Conservation (phyloP, 495 filamentous ascomycete genomes). For the Daldinia concentrica region DNA sequence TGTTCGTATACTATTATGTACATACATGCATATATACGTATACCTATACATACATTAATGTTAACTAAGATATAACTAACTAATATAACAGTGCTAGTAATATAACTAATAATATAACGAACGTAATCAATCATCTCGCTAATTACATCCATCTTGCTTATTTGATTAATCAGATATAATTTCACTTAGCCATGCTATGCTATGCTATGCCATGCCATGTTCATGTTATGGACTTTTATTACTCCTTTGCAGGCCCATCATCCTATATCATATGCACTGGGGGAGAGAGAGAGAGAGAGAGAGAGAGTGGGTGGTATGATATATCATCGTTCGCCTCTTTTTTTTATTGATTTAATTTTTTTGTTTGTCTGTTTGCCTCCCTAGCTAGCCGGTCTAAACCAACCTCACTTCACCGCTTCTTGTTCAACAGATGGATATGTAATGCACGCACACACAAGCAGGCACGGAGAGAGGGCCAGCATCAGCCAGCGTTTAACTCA, state of each 20-base stretch:
- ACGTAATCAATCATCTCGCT: conserved; percentile 5
- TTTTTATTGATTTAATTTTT: background rate
- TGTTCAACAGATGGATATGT: conserved; percentile 20
- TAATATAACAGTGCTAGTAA: too few relatives aligned
- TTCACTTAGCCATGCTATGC: too few relatives aligned
- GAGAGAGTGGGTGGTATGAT: too few relatives aligned
- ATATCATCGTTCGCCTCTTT: background rate
- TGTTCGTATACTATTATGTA: too few relatives aligned
- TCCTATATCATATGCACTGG: background rate
- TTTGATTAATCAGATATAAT: background rate
- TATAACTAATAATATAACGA: background rate
- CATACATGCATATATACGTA: too few relatives aligned
- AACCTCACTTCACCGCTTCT: conserved; percentile 40
- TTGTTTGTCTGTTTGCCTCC: background rate
- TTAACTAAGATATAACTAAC: too few relatives aligned
- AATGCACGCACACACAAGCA: background rate
- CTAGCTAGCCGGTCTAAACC: background rate
- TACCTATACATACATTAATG: too few relatives aligned
- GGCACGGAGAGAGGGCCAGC: background rate
- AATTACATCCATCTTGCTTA: conserved; percentile 12
- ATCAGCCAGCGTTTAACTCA: background rate
- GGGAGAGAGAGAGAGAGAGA: too few relatives aligned
- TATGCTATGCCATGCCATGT: background rate
- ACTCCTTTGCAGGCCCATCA: background rate
- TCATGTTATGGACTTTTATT: conserved; percentile 4